Evolutionary conservation across 257 asterid genomes (phyloP).

Genomic region (Rhazya stricta): DNA sequence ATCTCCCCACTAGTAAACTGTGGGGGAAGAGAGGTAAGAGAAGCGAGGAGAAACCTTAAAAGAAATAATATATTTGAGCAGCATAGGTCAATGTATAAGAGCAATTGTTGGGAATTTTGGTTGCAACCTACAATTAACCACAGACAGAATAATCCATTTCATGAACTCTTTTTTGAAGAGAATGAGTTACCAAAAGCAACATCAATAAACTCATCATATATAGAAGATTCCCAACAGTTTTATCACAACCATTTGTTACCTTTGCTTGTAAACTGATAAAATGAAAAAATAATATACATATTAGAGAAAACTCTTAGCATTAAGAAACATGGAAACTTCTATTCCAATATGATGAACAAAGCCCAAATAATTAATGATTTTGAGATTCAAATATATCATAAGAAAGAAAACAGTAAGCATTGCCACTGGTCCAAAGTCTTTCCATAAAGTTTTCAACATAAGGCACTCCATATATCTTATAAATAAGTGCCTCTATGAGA

Average conservation of each 20-base stretch:
- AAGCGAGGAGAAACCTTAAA: slow-evolving; percentile 46
- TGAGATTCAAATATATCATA: not conserved
- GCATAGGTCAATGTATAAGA: slow-evolving; percentile 68
- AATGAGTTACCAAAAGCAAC: not conserved
- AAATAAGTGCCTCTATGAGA: no score
- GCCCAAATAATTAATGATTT: not conserved
- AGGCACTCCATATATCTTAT: not conserved
- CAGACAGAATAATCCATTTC: not conserved
- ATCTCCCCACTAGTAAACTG: no score
- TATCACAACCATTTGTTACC: slow-evolving; percentile 73
- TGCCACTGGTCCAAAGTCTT: not conserved
- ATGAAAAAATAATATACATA: not conserved
- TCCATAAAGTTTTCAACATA: not conserved
- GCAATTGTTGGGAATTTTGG: slow-evolving; percentile 79
- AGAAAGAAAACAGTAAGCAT: not conserved
- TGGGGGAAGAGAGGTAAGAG: not conserved
- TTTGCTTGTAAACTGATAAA: slow-evolving; percentile 53
- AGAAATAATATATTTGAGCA: slow-evolving; percentile 60
- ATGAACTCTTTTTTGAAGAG: not conserved
- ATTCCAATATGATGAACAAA: not conserved
- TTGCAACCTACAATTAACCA: slow-evolving; percentile 55
- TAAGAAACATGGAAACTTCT: not conserved
- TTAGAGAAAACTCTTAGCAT: not conserved
- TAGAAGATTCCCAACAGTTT: slow-evolving; percentile 70
- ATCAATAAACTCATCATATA: slow-evolving; percentile 53